Evolutionary conservation across 2,329 filamentous ascomycete species (phyloP), one percentile per base, ranked within the genome.

Genomic region (Atkinsonella texensis): DNA sequence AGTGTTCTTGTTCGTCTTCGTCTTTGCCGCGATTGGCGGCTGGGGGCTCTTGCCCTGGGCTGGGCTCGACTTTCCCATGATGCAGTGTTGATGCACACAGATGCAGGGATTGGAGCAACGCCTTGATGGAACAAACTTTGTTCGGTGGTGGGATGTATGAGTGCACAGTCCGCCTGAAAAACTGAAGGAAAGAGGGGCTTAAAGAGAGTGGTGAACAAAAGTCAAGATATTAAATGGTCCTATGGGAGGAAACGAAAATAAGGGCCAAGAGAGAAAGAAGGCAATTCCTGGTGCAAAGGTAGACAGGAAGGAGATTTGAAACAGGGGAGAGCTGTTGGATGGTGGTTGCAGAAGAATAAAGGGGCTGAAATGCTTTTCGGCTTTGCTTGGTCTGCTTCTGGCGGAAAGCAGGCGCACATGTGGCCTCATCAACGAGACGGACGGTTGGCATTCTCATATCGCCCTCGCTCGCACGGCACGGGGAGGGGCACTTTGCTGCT

Each of bases 1-100:
- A 48, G 71, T 66, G 50, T 65, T 60, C 56, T 66, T 62, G 54
- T 63, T 58, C 50, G 67, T 62, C 61, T 70, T 68, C 59, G 68
- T 70, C 48, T 63, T 68, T 54, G 66, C 59, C 60, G 45, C 43
- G n/a, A 15, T 31, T 49, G 59, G 59, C 48, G 67, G 65, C 56
- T 63, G 61, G 54, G 66, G 66, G 60, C 65, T 68, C 49, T 63
- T 67, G 61, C 64, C 63, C 62, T 66, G 61, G 56, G 59, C 54
- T 50, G 60, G 62, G 59, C 60, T 66, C 56, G 59, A 51, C 56
- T 55, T 63, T 53, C 65, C 67, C 68, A 70, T 70, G 56, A 49
- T 57, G 13, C 28, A 4, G 18, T 28, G 41, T 31, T 40, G 20
- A 28, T 38, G 18, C 42, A 31, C 9, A 45, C 42, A 31, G 13